Evolutionary conservation across 306 rosid species (phyloP).

Genomic region (Castanea crenata): DNA sequence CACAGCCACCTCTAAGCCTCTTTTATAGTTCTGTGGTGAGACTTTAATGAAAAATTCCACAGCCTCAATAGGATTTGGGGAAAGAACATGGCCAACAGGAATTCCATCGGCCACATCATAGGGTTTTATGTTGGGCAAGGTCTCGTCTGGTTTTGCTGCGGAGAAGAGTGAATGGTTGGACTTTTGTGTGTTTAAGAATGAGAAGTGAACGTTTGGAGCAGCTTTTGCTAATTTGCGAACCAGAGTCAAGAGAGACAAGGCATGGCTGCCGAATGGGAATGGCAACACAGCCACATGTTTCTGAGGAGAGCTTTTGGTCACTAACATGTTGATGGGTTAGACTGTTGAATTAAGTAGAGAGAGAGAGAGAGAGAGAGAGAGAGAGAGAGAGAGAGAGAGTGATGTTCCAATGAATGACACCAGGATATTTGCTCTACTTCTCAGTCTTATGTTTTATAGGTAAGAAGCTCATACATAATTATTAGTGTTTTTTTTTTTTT

Average conservation of each 20-base stretch:
- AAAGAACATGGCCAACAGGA: slow-evolving; percentile 13
- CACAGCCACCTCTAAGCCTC: slow-evolving; percentile 19
- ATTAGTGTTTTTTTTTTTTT: too few relatives aligned
- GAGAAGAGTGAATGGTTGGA: slow-evolving; percentile 8
- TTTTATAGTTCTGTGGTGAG: slow-evolving; percentile 26
- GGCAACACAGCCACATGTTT: slow-evolving; percentile 28
- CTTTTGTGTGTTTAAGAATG: slow-evolving; percentile 28
- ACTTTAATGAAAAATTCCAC: slow-evolving; percentile 29
- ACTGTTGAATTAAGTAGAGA: too few relatives aligned
- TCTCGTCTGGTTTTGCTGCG: neutral
- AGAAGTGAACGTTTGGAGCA: slow-evolving; percentile 23
- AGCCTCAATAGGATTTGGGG: slow-evolving; percentile 11
- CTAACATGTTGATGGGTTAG: neutral
- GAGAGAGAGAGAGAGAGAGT: too few relatives aligned
- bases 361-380: too few relatives aligned
- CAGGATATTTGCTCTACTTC: too few relatives aligned
- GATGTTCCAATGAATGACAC: too few relatives aligned
- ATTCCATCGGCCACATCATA: slow-evolving; percentile 30
- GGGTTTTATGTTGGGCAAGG: slow-evolving; percentile 15
- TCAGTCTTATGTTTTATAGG: too few relatives aligned
- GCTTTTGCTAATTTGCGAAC: slow-evolving; percentile 30
- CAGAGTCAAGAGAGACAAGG: slow-evolving; percentile 11
- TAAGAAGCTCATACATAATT: too few relatives aligned
- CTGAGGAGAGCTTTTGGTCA: neutral
- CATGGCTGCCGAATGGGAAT: slow-evolving; percentile 26